Evolutionary conservation across 768 basidiomycete species (phyloP), one percentile per base, ranked within the genome.

Genomic region (Rhodotorula graminis): DNA sequence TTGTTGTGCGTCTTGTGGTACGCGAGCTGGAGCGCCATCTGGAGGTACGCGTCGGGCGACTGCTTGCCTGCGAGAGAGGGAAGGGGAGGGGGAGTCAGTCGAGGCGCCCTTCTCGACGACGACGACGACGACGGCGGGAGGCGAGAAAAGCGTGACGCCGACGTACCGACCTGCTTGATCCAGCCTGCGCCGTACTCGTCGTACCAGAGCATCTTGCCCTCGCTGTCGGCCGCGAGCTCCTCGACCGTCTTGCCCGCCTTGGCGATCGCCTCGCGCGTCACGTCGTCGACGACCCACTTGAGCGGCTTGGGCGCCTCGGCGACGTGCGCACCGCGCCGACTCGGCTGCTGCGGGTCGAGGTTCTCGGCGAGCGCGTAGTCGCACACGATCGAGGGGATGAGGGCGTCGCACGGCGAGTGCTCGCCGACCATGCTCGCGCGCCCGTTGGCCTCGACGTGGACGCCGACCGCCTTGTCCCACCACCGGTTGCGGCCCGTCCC

Each of bases 21-120:
- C 8, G 93, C 93, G 18, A 96, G 85, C 79, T 97, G 94, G 29
- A 96, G 84, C 0, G 88, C 90, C 86, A 95, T 90, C 80, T 97
- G 94, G 61, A 95, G 85, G 81, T 87, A 96, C 2, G 90, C 90
- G 78, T 97, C 94, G 0, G 93, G 88, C 9, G 86, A 82, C 29
- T 85, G 80, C 53, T 84, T 83, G 59, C 84, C 87, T 89, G 65
- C 21, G 40, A 58, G 52, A 9, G n/a, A 12, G 29, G 9, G 47
- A 53, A 44, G 14, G 2, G 25, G n/a, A 18, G 12, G 18, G 42
- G 50, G 31, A 44, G 42, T 46, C 23, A 47, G 50, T 37, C 46
- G 31, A 27, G 56, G 16, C 6, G 53, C 29, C 9, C 37, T 37
- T 37, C 37, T 37, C 37, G 33, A 21, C 55, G 14, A 1, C 55